Evolutionary conservation across 2,329 filamentous ascomycete genomes (phyloP).

Genomic region (Clarireedia homoeocarpa): DNA sequence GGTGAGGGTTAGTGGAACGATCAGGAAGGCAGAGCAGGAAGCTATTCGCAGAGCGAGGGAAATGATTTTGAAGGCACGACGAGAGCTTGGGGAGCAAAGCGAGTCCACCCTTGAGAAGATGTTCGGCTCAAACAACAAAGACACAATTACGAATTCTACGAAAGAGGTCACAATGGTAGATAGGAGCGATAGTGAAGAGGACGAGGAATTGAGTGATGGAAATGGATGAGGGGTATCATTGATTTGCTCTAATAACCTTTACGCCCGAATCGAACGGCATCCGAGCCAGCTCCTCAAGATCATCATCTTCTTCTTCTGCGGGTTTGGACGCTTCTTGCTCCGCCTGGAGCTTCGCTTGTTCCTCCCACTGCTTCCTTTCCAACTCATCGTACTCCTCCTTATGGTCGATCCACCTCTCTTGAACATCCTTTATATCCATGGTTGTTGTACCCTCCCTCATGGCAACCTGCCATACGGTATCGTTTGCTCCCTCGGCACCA

Average conservation of each 20-base stretch:
- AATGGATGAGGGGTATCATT: constrained; percentile 39
- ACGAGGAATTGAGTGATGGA: constrained; percentile 37
- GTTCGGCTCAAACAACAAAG: constrained; percentile 27
- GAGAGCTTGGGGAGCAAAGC: constrained; percentile 38
- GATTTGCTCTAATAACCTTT: constrained; percentile 57
- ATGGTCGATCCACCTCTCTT: constrained; percentile 90
- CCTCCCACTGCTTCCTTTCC: constrained; percentile 68
- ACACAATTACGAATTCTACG: constrained; percentile 23
- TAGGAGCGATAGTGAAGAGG: constrained; percentile 40
- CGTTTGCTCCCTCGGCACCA: constrained; percentile 81
- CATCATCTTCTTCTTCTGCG: constrained; percentile 21
- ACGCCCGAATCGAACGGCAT: constrained; percentile 33
- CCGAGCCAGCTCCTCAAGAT: constrained; percentile 13
- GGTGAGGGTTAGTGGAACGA: constrained; percentile 83
- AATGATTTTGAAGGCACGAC: constrained; percentile 59
- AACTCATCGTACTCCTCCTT: constrained; percentile 74
- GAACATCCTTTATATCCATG: constrained; percentile 81
- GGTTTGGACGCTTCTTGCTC: constrained; percentile 31
- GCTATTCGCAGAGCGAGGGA: constrained; percentile 70
- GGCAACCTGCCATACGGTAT: constrained; percentile 94
- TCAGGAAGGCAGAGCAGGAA: constrained; percentile 85
- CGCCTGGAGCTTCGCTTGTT: constrained; percentile 53
- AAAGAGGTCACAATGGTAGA: constrained; percentile 38
- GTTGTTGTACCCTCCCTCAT: constrained; percentile 69
- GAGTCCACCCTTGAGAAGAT: constrained; percentile 33